Base-by-base conservation (phyloP, 805 yeast species). In the Candida sanyiensis region DNA sequence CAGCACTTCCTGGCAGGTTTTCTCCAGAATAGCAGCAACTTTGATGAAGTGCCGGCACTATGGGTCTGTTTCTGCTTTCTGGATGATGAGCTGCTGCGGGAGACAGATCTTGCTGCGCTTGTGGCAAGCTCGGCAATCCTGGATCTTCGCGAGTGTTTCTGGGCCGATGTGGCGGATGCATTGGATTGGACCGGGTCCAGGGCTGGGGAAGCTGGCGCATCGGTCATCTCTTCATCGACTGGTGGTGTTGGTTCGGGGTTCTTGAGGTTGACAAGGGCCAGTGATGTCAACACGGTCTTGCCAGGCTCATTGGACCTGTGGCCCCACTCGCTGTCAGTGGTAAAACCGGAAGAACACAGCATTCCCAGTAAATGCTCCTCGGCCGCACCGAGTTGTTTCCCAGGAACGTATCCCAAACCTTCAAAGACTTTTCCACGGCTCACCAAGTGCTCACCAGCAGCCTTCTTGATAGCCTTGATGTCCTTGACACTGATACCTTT, bases 1-100 rank as follows among this genome's bases (percentile, higher is more conserved):
- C 98, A 93, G 64, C 98, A 93, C 58, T 93, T 93, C 56, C 97
- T 74, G 2, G 98, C 98, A 1, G 98, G 98, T 57, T 93, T 93
- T 46, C 95, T 74, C 97, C 98, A 93, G 57, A 93, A 93, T 37
- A 93, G 64, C 26, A 93, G 67, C 37, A 93, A 70, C 59, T 93
- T 93, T 49, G 69, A 76, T 47, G 52, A 65, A 49, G 49, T 63
- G 44, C 60, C 62, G 18, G 69, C 61, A 47, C 63, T 62, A 20
- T 35, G 35, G 20, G 18, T 35, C 24, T 29, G 17, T 44, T 62
- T 56, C 42, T 61, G 51, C 48, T 33, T 55, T 30, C 41, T 38
- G 4, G 44, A 31, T 7, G 22, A 18, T 22, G 45, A 42, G 18
- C 39, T 38, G 29, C 27, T 55, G 43, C 75, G 65, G 5, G 82